Evolutionary conservation across 192 early-diverging fungal species (phyloP), one percentile per base, ranked within the genome.

Genomic region (Radiomyces spectabilis): DNA sequence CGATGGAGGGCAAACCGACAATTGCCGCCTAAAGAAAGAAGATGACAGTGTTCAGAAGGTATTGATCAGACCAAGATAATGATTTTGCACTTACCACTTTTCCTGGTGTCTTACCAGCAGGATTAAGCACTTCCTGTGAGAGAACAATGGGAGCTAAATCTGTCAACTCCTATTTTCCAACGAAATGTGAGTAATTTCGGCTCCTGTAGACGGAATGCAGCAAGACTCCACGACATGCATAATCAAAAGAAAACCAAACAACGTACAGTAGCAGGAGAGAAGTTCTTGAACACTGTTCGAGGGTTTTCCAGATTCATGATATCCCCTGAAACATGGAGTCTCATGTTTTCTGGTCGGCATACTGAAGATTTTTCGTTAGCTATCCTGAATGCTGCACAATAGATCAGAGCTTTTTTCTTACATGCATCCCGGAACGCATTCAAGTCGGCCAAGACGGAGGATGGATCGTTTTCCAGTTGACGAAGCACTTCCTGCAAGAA

Each of bases 241-340:
- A n/a, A n/a, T n/a, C n/a, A n/a, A n/a, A n/a, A n/a, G n/a, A n/a
- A n/a, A n/a, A n/a, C n/a, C n/a, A n/a, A n/a, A n/a, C n/a, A n/a
- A n/a, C n/a, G n/a, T n/a, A n/a, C n/a, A n/a, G n/a, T n/a, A n/a
- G n/a, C n/a, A n/a, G n/a, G n/a, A n/a, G n/a, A n/a, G n/a, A 70
- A 60, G n/a, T 46, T 9, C 42, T 46, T 47, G 24, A 70, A 70
- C 1, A 60, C 53, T 0, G 62, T 73, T 57, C 68, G 69, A 24
- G 79, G 79, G 8, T 70, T 19, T 31, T 39, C 10, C 9, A 78
- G 53, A 32, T 71, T 72, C 21, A 81, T 43, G 21, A 81, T 76
- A 53, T 81, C 47, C 43, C 79, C 79, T 15, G 65, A 55, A 16
- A 81, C 74, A 55, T 81, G 76, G 22, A 81, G 60, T 37, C 75